These are phyloP conservation scores for Phialocephala sp. DNA, from an alignment of 2,329 filamentous ascomycete species.

Conservation along the genomic window DNA sequence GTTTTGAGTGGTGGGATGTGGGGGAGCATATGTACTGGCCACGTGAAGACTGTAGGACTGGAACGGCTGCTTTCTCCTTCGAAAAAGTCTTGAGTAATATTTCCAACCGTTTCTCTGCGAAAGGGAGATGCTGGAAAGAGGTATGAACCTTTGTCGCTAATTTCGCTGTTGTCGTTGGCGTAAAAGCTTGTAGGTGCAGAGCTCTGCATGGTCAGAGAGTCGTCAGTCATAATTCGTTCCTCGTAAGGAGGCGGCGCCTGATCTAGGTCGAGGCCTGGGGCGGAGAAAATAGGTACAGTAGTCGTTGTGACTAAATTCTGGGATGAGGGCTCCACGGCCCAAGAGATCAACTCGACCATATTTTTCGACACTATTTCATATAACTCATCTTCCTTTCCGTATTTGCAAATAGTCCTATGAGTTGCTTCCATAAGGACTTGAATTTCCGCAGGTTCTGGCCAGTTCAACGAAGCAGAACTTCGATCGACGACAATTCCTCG, in stretches of 20 bases:
- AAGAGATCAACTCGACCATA: not conserved
- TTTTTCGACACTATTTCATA: not conserved
- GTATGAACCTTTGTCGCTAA: not conserved
- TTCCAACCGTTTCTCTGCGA: not conserved
- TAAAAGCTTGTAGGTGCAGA: too few species aligned
- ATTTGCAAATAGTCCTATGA: not conserved
- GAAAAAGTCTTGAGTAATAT: not conserved
- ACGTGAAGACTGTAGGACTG: not conserved
- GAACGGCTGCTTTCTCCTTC: not conserved
- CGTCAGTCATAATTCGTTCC: not conserved
- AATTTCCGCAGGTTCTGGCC: not conserved
- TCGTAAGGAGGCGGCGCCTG: not conserved
- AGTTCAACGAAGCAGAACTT: not conserved
- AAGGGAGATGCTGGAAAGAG: not conserved
- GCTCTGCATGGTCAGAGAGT: not conserved
- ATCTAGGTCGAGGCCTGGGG: not conserved
- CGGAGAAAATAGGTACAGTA: not conserved
- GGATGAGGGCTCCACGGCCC: not conserved
- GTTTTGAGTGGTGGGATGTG: not conserved
- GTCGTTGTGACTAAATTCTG: not conserved
- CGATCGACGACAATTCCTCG: not conserved
- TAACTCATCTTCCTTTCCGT: not conserved
- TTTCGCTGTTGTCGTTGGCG: not conserved
- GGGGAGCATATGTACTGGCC: not conserved
- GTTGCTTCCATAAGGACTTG: not conserved